Evolutionary conservation across 371 early-diverging fungal genomes (phyloP), one percentile per base, ranked within the genome.

Genomic region (Saksenaea oblongispora): DNA sequence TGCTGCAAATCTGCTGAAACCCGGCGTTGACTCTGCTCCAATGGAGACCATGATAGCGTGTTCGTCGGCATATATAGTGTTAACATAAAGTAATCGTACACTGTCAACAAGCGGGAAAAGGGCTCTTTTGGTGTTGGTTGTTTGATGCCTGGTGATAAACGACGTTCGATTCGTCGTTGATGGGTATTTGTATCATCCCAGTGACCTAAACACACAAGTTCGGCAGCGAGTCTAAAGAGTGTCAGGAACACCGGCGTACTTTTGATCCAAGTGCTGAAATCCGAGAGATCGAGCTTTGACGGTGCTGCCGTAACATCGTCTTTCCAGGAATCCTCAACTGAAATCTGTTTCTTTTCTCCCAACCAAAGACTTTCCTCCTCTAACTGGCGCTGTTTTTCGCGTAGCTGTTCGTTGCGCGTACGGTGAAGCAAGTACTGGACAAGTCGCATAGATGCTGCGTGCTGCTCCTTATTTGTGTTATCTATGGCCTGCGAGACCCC

Each of bases 11-110:
- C 65, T 0, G 61, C 13, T 0, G 56, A 39, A 3, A 53, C 61
- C 8, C 58, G 63, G 18, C 70, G 59, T 35, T 66, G 57, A 3
- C 39, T 44, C 27, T 31, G 60, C 37, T 78, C 78, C 18, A 58
- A 47, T 0, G 59, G 62, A 5, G 76, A 63, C 68, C 73, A 72
- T 4, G 78, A 74, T 0, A 79, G 60, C 0, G 78, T 63, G 41
- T 70, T 56, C 0, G 47, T 13, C 1, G 83, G 83, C 10, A 82
- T 28, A 10, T 59, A 58, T 1, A 71, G 61, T 3, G 72, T 63
- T n/a, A 82, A 41, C 44, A 73, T 34, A 41, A 70, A 82, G 41
- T 79, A 82, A 31, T 74, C 75, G 26, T 60, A 73, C 0, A 74
- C 68, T 15, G 65, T 70, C 54, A 82, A 17, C 4, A 82, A 34